A percentile compares a stretch with the other conserved stretches of the same genome.
These are phyloP conservation scores for Nemania bipapillata DNA, from an alignment of 2,329 filamentous ascomycete species.

Conservation along the genomic window DNA sequence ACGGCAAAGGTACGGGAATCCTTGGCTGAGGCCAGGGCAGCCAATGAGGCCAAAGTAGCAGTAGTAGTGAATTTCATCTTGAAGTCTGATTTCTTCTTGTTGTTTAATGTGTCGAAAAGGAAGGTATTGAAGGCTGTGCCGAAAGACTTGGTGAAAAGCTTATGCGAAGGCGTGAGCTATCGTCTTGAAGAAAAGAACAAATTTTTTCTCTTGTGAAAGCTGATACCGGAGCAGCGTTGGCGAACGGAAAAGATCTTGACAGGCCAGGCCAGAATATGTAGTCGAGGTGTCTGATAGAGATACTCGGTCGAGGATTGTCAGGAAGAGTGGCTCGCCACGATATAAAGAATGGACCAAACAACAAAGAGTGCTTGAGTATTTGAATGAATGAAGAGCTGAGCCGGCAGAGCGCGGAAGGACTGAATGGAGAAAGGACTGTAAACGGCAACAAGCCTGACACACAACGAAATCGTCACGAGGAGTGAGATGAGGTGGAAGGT, in stretches of 20 bases:
- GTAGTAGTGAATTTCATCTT: slow-evolving; percentile 46
- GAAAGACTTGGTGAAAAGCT: slow-evolving; percentile 6
- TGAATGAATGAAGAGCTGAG: slow-evolving; percentile 46
- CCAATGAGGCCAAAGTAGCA: slow-evolving; percentile 47
- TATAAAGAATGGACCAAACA: slow-evolving; percentile 47
- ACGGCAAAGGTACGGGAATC: slow-evolving; percentile 70
- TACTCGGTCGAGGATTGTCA: slow-evolving; percentile 35
- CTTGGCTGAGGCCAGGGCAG: slow-evolving; percentile 57
- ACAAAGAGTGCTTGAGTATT: slow-evolving; percentile 46
- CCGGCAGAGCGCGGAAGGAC: slow-evolving; percentile 46
- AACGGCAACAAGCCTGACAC: slow-evolving; percentile 32
- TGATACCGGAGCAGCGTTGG: slow-evolving; percentile 41
- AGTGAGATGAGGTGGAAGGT: slow-evolving; percentile 29
- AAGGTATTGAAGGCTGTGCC: slow-evolving; percentile 25
- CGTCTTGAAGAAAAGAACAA: slow-evolving; percentile 41
- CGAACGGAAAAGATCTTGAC: slow-evolving; percentile 26
- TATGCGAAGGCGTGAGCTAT: slow-evolving; percentile 28
- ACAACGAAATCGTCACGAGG: slow-evolving; percentile 38
- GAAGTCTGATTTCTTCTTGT: slow-evolving; percentile 7
- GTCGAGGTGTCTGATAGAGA: slow-evolving; percentile 21
- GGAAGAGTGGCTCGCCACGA: slow-evolving; percentile 38
- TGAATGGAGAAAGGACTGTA: slow-evolving; percentile 42
- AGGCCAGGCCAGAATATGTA: slow-evolving; percentile 15
- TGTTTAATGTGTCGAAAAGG: slow-evolving; percentile 15
- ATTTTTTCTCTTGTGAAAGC: slow-evolving; percentile 29